These are phyloP conservation scores for Leishmania major DNA, from an alignment of 208 protist species.

Conservation along the genomic window DNA sequence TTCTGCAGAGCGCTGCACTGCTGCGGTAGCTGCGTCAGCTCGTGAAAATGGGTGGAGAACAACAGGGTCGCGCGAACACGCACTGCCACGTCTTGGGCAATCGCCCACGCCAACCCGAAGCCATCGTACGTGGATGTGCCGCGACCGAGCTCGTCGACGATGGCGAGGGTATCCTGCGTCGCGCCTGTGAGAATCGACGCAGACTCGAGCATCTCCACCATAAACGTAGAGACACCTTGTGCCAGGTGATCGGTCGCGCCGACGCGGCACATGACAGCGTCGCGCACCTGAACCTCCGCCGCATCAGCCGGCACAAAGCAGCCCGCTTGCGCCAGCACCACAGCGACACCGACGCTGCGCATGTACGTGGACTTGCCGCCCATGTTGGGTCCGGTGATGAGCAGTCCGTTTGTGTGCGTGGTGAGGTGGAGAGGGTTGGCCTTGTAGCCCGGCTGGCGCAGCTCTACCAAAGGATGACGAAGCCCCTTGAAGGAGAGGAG, in stretches of 20 bases:
- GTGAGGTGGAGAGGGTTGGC: slow-evolving; percentile 85
- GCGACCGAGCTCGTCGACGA: slow-evolving; percentile 99
- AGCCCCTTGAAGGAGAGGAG: slow-evolving; percentile 75
- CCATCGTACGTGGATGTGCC: slow-evolving; percentile 99
- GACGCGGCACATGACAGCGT: slow-evolving; percentile 98
- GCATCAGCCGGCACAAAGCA: slow-evolving; percentile 98
- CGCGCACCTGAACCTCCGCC: slow-evolving; percentile 80
- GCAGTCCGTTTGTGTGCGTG: slow-evolving; percentile 67
- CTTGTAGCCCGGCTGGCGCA: slow-evolving; percentile 76
- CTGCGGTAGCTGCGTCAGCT: slow-evolving; percentile 95
- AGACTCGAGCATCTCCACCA: slow-evolving; percentile 99
- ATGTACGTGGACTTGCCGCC: slow-evolving; percentile 99
- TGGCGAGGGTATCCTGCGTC: slow-evolving; percentile 95
- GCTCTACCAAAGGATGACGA: slow-evolving; percentile 89
- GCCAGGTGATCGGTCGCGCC: slow-evolving; percentile 98
- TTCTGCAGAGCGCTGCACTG: slow-evolving; percentile 62
- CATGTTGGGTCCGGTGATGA: slow-evolving; percentile 96
- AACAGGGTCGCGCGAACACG: slow-evolving; percentile 88
- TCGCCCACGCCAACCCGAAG: slow-evolving; percentile 99
- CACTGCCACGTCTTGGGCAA: slow-evolving; percentile 95
- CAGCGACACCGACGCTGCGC: slow-evolving; percentile 94
- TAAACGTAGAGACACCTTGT: slow-evolving; percentile 98
- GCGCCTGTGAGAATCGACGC: slow-evolving; percentile 95
- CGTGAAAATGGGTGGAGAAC: slow-evolving; percentile 99
- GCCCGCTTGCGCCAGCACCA: slow-evolving; percentile 99